A percentile compares a stretch with the other conserved stretches of the same genome.
phyloP scores from a whole-genome alignment of 2,329 filamentous ascomycete genomes.

The Talaromyces sp. region DNA sequence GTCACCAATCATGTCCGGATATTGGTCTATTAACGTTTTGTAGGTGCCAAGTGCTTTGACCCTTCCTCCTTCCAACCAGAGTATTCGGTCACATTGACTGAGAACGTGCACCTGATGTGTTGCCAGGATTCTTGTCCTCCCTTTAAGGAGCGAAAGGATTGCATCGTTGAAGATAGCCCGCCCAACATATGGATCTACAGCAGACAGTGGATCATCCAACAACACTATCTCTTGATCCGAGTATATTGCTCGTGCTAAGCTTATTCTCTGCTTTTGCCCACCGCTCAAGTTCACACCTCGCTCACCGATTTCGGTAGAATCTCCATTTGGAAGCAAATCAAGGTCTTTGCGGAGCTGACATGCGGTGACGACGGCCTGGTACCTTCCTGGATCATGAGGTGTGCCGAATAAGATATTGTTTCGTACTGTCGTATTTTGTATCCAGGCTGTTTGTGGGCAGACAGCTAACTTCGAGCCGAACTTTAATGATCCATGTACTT shows the following conservation, averaged over 20 bases:
- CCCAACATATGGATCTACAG: constrained; percentile 9
- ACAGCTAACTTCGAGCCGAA: constrained; percentile 30
- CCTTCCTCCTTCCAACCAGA: constrained; percentile 3
- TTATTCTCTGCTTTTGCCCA: constrained; percentile 3
- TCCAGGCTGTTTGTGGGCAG: constrained; percentile 61
- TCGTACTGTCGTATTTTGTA: constrained; percentile 63
- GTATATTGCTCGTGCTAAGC: constrained; percentile 2
- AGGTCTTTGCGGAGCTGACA: constrained; percentile 59
- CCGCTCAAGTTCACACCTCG: constrained; percentile 32
- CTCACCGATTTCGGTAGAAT: constrained; percentile 60
- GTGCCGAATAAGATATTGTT: constrained; percentile 65
- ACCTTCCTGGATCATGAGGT: constrained; percentile 54
- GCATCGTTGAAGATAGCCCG: constrained; percentile 4
- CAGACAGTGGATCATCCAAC: constrained; percentile 6
- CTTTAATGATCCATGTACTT: not conserved
- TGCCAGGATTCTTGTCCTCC: constrained; percentile 8
- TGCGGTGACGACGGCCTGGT: constrained; percentile 59
- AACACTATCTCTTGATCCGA: not conserved
- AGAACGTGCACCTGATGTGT: constrained; percentile 3
- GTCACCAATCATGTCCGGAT: constrained; percentile 6
- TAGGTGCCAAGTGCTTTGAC: constrained; percentile 5
- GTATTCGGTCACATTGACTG: constrained; percentile 3
- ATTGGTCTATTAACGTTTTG: constrained; percentile 1
- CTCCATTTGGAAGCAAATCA: constrained; percentile 54
- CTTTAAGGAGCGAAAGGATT: not conserved